Evolutionary conservation across 1,284 basidiomycete species (phyloP).

Genomic region (Heterobasidion parviporum): DNA sequence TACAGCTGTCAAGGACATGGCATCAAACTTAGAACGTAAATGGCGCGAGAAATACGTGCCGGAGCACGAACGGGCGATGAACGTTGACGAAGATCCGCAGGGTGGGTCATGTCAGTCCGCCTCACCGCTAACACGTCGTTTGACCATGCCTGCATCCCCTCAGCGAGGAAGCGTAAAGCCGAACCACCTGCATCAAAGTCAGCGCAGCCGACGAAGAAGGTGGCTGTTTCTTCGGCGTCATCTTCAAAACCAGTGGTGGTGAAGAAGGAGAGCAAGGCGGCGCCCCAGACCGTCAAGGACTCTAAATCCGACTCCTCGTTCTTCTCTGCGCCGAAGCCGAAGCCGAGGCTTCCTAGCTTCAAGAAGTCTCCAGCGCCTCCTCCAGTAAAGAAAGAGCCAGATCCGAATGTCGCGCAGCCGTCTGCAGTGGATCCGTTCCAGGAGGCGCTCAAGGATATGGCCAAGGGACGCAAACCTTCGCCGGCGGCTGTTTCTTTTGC

Average conservation of each 20-base stretch:
- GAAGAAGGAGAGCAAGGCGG: conserved; percentile 30
- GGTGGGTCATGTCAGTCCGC: conserved; percentile 61
- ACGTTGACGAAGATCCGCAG: conserved; percentile 36
- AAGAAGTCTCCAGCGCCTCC: conserved; percentile 52
- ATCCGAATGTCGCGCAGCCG: conserved; percentile 62
- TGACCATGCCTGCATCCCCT: conserved; percentile 28
- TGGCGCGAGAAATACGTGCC: conserved; percentile 57
- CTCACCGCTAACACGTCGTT: conserved; percentile 7
- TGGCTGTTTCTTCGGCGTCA: conserved; percentile 36
- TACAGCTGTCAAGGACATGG: conserved; percentile 85
- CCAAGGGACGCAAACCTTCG: conserved; percentile 47
- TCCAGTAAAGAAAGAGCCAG: conserved; percentile 41
- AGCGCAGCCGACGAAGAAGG: conserved; percentile 56
- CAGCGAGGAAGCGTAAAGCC: conserved; percentile 70
- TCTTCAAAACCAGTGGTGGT: conserved; percentile 23
- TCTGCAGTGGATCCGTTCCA: conserved; percentile 73
- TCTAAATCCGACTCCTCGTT: conserved; percentile 78
- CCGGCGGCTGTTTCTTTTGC: conserved; percentile 24
- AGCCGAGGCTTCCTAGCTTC: conserved; percentile 71
- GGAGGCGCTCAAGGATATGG: conserved; percentile 70
- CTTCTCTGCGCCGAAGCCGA: conserved; percentile 77
- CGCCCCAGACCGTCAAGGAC: conserved; percentile 44
- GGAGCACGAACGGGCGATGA: conserved; percentile 33
- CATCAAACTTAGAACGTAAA: conserved; percentile 72
- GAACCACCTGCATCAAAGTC: conserved; percentile 37